phyloP scores from a whole-genome alignment of 345 rosid genomes.

The Firmiana major region DNA sequence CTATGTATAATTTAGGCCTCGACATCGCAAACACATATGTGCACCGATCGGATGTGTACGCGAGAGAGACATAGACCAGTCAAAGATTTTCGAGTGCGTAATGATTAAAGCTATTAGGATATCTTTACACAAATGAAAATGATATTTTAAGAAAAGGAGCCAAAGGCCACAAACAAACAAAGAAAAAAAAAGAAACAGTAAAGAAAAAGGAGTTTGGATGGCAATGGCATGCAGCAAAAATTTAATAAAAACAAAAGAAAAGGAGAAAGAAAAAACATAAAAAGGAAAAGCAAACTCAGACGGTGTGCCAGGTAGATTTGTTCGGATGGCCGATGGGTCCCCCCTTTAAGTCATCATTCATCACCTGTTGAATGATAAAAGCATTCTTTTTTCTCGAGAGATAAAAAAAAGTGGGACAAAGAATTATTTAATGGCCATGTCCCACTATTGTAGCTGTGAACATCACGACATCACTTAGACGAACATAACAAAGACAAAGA shows the following conservation, averaged over 20 bases:
- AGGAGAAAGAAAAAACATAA: not conserved
- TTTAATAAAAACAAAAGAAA: not conserved
- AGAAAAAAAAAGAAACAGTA: slow-evolving; percentile 13
- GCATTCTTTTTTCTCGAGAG: slow-evolving; percentile 22
- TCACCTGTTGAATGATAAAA: slow-evolving; percentile 38
- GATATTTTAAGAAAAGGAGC: slow-evolving; percentile 44
- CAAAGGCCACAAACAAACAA: slow-evolving; percentile 20
- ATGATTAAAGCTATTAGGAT: slow-evolving; percentile 30
- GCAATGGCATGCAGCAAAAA: not conserved
- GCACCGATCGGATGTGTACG: no score
- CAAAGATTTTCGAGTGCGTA: slow-evolving; percentile 33
- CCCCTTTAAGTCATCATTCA: slow-evolving; percentile 15
- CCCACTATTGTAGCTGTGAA: no score
- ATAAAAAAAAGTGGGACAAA: not conserved
- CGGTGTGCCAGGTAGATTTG: slow-evolving; percentile 40
- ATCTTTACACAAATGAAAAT: slow-evolving; percentile 39
- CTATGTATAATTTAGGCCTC: no score
- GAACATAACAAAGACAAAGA: no score
- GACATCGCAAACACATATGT: no score
- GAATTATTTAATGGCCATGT: not conserved
- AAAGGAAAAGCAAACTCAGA: slow-evolving; percentile 24
- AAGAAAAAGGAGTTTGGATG: slow-evolving; percentile 28
- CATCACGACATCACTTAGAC: no score
- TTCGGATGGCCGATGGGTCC: slow-evolving; percentile 18
- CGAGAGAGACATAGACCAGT: slow-evolving; percentile 16